Conservation (phyloP, 148 eudicot genomes). For the Fagopyrum homotropicum region DNA sequence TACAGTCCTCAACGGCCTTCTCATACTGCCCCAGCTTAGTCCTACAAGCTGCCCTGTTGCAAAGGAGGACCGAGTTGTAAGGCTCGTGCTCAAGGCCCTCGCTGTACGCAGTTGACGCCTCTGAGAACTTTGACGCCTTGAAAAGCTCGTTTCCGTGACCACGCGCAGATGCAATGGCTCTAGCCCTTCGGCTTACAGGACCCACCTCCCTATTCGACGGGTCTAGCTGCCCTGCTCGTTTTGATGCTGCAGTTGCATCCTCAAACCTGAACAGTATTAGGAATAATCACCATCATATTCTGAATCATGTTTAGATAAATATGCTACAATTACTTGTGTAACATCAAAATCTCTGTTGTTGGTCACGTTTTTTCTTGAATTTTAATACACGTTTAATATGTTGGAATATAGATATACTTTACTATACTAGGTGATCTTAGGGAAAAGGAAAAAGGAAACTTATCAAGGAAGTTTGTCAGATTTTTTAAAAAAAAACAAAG, state of each 20-base stretch:
- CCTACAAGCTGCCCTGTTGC: slow-evolving; percentile 84
- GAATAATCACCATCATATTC: neutral
- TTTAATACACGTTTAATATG: no score
- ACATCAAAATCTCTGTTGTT: no score
- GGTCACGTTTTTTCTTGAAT: no score
- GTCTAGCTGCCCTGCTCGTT: slow-evolving; percentile 59
- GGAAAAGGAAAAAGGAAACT: neutral
- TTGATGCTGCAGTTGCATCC: slow-evolving; percentile 48
- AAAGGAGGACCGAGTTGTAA: slow-evolving; percentile 59
- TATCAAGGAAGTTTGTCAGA: neutral
- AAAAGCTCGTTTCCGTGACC: slow-evolving; percentile 69
- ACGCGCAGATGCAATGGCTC: slow-evolving; percentile 58
- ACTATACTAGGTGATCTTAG: no score
- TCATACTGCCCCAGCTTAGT: slow-evolving; percentile 56
- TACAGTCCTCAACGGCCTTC: slow-evolving; percentile 78
- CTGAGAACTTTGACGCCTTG: slow-evolving; percentile 43
- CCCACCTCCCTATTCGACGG: slow-evolving; percentile 59
- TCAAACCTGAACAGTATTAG: slow-evolving; percentile 50
- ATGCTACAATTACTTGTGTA: no score
- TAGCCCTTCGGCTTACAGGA: slow-evolving; percentile 35
- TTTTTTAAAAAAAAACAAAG: neutral
- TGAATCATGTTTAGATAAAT: no score
- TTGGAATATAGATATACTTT: no score
- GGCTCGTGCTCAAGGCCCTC: slow-evolving; percentile 88
- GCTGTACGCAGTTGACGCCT: slow-evolving; percentile 71